Evolutionary conservation across 2,329 filamentous ascomycete species (phyloP), one percentile per base, ranked within the genome.

Genomic region (Colletotrichum agaves): DNA sequence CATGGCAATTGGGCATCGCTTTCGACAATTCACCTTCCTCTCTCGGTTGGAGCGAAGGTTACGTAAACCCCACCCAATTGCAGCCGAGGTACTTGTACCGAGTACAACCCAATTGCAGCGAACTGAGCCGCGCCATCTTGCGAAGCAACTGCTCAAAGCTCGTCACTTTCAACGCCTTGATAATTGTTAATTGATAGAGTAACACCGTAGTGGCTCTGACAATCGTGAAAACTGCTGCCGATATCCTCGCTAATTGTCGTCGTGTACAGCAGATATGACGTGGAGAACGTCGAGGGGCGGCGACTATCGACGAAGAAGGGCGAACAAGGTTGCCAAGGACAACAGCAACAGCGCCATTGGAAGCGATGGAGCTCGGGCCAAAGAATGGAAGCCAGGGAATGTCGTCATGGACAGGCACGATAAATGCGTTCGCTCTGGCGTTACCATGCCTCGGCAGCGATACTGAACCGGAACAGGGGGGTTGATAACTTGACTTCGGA

Each of bases 91-190:
- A n/a, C n/a, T n/a, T n/a, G n/a, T n/a, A n/a, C n/a, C n/a, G n/a
- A n/a, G n/a, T n/a, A n/a, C n/a, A n/a, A 58, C 64, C 44, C 12
- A 10, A 12, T 21, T 44, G 63, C 33, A 57, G 52, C 46, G 35
- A 27, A 17, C 46, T 19, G 3, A 5, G 44, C 52, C n/a, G 43
- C 60, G 52, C 53, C 60, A 41, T 63, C n/a, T 58, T 63, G 64
- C 64, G 44, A 67, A 46, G 60, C 35, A 37, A 58, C 37, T 67
- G 64, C 64, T 47, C 52, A 47, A 31, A 67, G 46, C 53, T 53
- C 60, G 46, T 63, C 60, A 56, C 59, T n/a, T 2, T 46, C 43
- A 12, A 41, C 2, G 1, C 27, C 5, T 7, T 27, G 27, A 27
- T 5, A 27, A 27, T 27, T 27, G 27, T 8, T 7, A 7, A 27